Base-by-base conservation (phyloP, 2,329 filamentous ascomycete species). In the Orbilia quercus region DNA sequence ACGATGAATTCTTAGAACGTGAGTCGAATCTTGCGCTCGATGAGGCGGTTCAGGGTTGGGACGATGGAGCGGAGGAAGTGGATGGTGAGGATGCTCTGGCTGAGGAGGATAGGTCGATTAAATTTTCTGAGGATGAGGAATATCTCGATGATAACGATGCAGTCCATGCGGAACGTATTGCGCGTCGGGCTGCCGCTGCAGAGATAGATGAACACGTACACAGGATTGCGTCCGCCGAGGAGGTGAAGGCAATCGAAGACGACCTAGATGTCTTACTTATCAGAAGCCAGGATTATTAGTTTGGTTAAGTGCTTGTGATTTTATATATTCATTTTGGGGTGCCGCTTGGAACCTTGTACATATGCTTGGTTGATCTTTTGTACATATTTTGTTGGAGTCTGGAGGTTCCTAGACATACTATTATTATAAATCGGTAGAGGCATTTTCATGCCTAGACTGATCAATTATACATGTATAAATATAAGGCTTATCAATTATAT, bases 1-100 rank as follows among this genome's bases (percentile, higher is more conserved):
- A 58, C 45, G 53, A 48, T 45, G 40, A 54, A 23, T 67, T 67
- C 55, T 47, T 67, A 67, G 63, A 67, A 58, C 64, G 47, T 69
- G 64, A 69, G 64, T 47, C 44, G 28, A 53, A 42, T 42, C 34
- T 45, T 20, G 64, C 64, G 18, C 54, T 69, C 6, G 44, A 48
- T 42, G 66, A 71, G 12, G 51, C 47, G n/a, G 25, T 69, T 12
- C 12, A 48, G 25, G 44, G 47, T 16, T 62, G 54, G 64, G 23
- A 60, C 16, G 40, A 69, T 18, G 47, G 44, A 20, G 47, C 64
- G 25, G 11, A 9, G 6, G 22, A 22, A 22, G 25, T 31, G n/a
- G 36, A 47, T 22, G 36, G 47, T 31, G 55, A 54, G 2, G 47
- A 28, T 12, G 14, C 14, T 47, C 6, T 23, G 6, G 54, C 44